phyloP scores from a whole-genome alignment of 2,329 filamentous ascomycete genomes.

The Calonectria multiphialidica region DNA sequence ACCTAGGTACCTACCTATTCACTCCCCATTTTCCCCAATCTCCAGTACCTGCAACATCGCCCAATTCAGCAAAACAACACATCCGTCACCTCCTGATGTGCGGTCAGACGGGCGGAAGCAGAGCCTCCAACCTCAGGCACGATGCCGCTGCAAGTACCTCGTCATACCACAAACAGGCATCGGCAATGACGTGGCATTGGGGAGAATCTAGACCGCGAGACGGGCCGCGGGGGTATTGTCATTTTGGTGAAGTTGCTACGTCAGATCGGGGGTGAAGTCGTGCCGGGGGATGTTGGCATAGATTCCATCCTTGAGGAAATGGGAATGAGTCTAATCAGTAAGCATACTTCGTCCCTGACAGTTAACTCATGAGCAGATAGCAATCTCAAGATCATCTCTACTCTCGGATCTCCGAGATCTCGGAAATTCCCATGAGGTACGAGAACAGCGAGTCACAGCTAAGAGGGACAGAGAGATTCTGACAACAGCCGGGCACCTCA shows the following conservation, averaged over 20 bases:
- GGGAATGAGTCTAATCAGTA: background rate
- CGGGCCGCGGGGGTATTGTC: background rate
- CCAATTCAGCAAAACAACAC: background rate
- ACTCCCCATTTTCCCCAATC: background rate
- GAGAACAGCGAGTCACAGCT: background rate
- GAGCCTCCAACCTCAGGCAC: background rate
- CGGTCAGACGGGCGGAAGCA: background rate
- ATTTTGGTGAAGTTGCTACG: background rate
- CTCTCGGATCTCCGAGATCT: background rate
- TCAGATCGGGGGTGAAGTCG: background rate
- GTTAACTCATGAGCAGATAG: no score
- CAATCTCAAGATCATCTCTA: no score
- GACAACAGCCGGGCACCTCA: background rate
- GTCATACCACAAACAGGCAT: background rate
- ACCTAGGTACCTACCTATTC: background rate
- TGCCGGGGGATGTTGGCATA: background rate
- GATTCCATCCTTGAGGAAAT: background rate
- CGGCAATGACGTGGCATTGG: background rate
- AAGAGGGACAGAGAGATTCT: background rate
- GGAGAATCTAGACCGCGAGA: background rate
- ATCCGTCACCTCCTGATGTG: background rate
- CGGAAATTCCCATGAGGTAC: background rate
- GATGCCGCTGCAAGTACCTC: background rate
- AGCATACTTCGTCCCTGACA: no score
- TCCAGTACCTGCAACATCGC: background rate